Percentiles rank a stretch among this genome's conserved stretches.
Evolutionary conservation across 371 early-diverging fungal genomes (phyloP).

Genomic region (Mortierella sp.): DNA sequence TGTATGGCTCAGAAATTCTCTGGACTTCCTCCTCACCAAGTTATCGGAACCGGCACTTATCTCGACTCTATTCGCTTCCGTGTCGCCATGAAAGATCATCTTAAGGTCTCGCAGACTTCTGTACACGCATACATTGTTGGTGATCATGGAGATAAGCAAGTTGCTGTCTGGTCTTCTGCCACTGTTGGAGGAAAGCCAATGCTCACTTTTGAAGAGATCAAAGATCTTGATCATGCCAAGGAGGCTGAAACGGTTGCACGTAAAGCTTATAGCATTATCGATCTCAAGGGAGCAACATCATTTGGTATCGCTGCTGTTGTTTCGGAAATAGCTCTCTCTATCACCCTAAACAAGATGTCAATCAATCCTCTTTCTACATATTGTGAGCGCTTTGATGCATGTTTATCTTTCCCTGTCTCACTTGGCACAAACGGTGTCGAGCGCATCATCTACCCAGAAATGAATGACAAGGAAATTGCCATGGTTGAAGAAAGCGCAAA

Average conservation of each 20-base stretch:
- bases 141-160: conserved; percentile 91
- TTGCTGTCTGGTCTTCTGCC: conserved; percentile 85
- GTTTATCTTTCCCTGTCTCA: conserved; percentile 80
- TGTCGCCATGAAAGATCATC: conserved; percentile 67
- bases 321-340: conserved; percentile 75
- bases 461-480: conserved; percentile 66
- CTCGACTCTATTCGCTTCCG: conserved; percentile 86
- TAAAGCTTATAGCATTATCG: conserved; percentile 90
- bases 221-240: conserved; percentile 63
- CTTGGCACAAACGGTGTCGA: conserved; percentile 80
- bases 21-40: conserved; percentile 82
- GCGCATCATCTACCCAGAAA: conserved; percentile 70
- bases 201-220: conserved; percentile 71
- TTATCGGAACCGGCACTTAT: conserved; percentile 90
- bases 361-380: conserved; percentile 78
- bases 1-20: conserved; percentile 84
- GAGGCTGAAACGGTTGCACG: conserved; percentile 69
- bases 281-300: conserved; percentile 88
- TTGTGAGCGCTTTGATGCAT: conserved; percentile 69
- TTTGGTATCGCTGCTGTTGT: conserved; percentile 91
- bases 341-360: conserved; percentile 72
- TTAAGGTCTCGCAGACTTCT: conserved; percentile 76
- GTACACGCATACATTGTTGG: conserved; percentile 89
- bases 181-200: conserved; percentile 82
- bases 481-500: conserved; percentile 47